Evolutionary conservation across 352 stramenopile species (phyloP), one percentile per base, ranked within the genome.

Genomic region (Thalassiosira tumida): DNA sequence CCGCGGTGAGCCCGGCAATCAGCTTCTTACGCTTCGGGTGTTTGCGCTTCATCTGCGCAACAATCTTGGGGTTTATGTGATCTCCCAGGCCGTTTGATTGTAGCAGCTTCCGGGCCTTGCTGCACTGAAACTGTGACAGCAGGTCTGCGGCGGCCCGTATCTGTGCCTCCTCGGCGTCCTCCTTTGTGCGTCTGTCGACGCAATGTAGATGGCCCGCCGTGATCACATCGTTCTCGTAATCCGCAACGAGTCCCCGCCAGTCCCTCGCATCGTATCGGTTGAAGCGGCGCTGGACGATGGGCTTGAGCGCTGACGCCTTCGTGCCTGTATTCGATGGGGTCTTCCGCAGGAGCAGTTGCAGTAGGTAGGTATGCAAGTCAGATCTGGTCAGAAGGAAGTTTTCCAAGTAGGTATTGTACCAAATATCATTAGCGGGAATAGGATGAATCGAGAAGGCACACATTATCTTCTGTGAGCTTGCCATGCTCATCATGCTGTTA

Each of bases 81-180:
- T 82, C 47, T 5, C 50, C 75, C 31, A 72, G 29, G 1, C 75
- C 43, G 70, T 82, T 82, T 2, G 50, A 82, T 51, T 82, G 75
- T 1, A 82, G 75, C 14, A 67, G 43, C 6, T 47, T 82, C 50
- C 47, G 2, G 7, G 75, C 50, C 41, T 82, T 82, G 15, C 75
- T 82, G 75, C 31, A 82, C n/a, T 82, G 75, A 31, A 72, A 82
- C 1, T 29, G 24, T 15, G 50, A 82, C 1, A 82, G n/a, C 1
- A 72, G 75, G 50, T 82, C 50, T 7, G 75, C 50, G 15, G 50
- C 26, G 7, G 69, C 70, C 5, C 75, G 13, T 21, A 70, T 41
- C 1, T 33, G 14, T 43, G 75, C 31, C 43, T 37, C 31, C 2
- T 43, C 38, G 10, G 26, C 47, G 0, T 72, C 47, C 29, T 35